A percentile compares a stretch with the other conserved stretches of the same genome.
Evolutionary conservation across 129 eudicot species (phyloP).

Genomic region (Pulicaria dysenterica): DNA sequence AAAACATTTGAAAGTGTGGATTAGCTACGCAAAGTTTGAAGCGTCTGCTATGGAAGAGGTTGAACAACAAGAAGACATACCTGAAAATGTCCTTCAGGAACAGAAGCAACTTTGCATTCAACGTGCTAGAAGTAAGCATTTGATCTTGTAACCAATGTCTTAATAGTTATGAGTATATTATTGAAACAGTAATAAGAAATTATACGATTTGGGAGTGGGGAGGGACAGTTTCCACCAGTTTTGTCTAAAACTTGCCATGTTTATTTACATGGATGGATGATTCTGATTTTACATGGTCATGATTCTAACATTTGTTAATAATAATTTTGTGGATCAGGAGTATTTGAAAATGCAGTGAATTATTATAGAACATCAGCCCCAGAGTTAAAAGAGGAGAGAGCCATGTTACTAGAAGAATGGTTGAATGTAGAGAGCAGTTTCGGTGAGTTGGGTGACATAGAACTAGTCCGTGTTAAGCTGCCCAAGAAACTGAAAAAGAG

Average conservation of each 20-base stretch:
- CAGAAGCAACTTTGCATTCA: constrained; percentile 58
- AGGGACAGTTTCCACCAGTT: too few species aligned
- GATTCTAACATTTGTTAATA: not conserved
- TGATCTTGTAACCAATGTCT: not conserved
- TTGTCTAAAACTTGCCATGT: not conserved
- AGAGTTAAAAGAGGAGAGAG: constrained; percentile 81
- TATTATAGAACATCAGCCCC: constrained; percentile 77
- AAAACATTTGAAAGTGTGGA: constrained; percentile 92
- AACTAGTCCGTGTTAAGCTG: constrained; percentile 59
- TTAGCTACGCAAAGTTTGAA: constrained; percentile 90
- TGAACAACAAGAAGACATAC: constrained; percentile 42
- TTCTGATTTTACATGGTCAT: not conserved
- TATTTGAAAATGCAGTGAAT: constrained; percentile 74
- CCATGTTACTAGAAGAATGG: constrained; percentile 93
- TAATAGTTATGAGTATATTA: too few species aligned
- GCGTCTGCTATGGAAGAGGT: constrained; percentile 78
- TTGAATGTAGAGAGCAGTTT: constrained; percentile 64
- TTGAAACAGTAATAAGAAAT: too few species aligned
- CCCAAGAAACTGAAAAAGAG: constrained; percentile 90
- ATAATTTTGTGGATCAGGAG: constrained; percentile 46
- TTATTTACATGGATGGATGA: not conserved
- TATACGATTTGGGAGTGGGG: too few species aligned
- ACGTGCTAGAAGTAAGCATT: constrained; percentile 72
- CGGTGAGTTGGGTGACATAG: constrained; percentile 74
- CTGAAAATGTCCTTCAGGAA: constrained; percentile 42